Percentiles rank a stretch among this genome's conserved stretches.
These are phyloP conservation scores for Gymnopilus junonius DNA, from an alignment of 768 basidiomycete genomes.

Conservation along the genomic window DNA sequence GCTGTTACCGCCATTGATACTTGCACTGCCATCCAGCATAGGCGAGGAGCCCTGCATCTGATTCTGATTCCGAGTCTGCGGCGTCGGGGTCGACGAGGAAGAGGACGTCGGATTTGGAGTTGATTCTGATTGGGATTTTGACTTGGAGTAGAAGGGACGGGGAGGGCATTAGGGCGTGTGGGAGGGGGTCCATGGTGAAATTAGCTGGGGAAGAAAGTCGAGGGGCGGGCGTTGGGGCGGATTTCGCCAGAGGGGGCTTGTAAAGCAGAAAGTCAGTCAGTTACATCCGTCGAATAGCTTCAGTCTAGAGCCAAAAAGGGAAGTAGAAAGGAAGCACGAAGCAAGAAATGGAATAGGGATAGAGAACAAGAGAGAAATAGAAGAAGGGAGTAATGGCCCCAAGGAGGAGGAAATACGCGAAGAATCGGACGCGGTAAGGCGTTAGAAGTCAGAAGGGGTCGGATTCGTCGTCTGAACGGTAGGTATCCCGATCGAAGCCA, in stretches of 20 bases:
- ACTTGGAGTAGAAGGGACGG: background rate
- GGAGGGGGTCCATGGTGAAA: conserved; percentile 30
- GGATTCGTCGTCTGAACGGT: background rate
- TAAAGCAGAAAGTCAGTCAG: no score
- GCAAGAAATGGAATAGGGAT: background rate
- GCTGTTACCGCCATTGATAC: no score
- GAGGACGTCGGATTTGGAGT: background rate
- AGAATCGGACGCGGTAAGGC: background rate
- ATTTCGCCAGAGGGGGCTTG: conserved; percentile 72
- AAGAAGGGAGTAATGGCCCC: no score
- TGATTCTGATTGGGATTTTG: background rate
- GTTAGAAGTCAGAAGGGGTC: background rate
- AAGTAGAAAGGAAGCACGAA: background rate
- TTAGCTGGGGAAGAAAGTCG: conserved; percentile 55
- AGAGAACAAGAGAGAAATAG: background rate
- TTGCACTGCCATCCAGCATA: no score
- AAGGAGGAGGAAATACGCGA: no score
- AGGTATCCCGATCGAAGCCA: background rate
- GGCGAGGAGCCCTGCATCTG: conserved; percentile 11
- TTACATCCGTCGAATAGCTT: background rate
- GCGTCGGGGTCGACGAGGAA: conserved; percentile 19
- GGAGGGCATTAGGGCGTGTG: conserved; percentile 26
- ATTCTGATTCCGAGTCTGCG: no score
- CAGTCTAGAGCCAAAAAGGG: background rate
- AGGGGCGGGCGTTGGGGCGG: conserved; percentile 53